Conservation (phyloP, 768 basidiomycete genomes). For the Auriscalpium orientale region DNA sequence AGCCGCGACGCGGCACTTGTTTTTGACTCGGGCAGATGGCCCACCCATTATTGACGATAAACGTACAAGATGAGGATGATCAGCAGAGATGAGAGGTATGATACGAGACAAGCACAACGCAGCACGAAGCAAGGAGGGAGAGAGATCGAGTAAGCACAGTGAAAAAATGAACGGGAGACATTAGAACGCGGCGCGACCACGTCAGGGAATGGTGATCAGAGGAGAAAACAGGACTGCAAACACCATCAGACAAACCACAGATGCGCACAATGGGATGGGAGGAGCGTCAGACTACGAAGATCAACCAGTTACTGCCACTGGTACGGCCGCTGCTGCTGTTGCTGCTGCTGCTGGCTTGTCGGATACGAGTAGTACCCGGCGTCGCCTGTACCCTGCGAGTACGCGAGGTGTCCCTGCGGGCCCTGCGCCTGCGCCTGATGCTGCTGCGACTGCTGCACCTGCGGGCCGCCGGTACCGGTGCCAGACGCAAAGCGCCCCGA, state of each 20-base stretch:
- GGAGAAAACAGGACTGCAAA: background rate
- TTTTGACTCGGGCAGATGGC: too few species aligned
- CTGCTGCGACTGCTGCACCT: constrained; percentile 40
- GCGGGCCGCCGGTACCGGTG: constrained; percentile 27
- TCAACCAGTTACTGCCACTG: background rate
- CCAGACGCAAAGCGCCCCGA: constrained; percentile 35
- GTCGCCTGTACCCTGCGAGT: constrained; percentile 58
- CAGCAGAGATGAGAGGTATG: constrained; percentile 15
- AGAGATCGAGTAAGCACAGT: constrained; percentile 15
- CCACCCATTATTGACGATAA: constrained; percentile 13
- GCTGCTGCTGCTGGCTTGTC: constrained; percentile 43
- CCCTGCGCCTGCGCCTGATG: constrained; percentile 30
- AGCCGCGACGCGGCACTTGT: too few species aligned
- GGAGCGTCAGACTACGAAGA: background rate
- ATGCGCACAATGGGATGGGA: constrained; percentile 10
- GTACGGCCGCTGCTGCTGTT: constrained; percentile 23
- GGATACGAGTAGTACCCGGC: constrained; percentile 65
- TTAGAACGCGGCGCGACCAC: constrained; percentile 9
- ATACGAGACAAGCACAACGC: constrained; percentile 8
- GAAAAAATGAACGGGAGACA: constrained; percentile 11
- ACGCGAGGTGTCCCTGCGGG: constrained; percentile 51
- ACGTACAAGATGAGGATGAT: constrained; percentile 19
- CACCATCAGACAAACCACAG: constrained; percentile 7
- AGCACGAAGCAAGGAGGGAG: constrained; percentile 8
- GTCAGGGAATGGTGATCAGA: background rate